Conservation (phyloP, 306 rosid species). For the Begonia fuchsioides region DNA sequence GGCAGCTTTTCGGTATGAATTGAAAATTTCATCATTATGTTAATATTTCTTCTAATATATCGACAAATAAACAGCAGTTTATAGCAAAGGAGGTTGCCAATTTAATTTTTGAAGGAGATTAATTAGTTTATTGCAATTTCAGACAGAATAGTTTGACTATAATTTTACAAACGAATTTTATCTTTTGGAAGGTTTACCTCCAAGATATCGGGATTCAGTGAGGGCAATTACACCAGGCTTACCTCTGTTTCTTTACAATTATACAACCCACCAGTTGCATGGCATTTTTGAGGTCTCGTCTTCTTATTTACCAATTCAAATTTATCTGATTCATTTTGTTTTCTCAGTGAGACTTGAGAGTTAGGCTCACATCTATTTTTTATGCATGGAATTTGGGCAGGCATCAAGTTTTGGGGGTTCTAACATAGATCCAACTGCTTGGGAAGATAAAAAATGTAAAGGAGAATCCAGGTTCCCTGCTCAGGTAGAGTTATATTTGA, state of each 20-base stretch:
- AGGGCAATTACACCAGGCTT: slow-evolving; percentile 91
- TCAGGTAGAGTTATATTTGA: slow-evolving; percentile 40
- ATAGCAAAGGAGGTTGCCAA: neutral
- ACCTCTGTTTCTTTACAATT: slow-evolving; percentile 88
- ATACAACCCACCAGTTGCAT: slow-evolving; percentile 90
- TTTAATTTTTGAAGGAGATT: neutral
- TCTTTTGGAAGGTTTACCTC: slow-evolving; percentile 68
- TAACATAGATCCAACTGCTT: slow-evolving; percentile 98
- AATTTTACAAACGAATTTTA: neutral
- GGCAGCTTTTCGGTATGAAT: slow-evolving; percentile 76
- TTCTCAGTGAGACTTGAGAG: no score
- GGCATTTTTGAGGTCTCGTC: slow-evolving; percentile 78
- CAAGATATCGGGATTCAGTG: slow-evolving; percentile 91
- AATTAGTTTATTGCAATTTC: neutral
- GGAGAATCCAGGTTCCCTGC: slow-evolving; percentile 99
- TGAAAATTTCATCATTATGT: neutral
- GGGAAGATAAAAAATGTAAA: slow-evolving; percentile 99
- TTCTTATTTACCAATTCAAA: no score
- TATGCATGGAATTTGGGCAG: slow-evolving; percentile 26
- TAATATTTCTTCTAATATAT: neutral
- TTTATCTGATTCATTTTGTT: no score
- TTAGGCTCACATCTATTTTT: neutral
- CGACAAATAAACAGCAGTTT: neutral
- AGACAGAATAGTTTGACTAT: no score
- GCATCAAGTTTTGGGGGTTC: slow-evolving; percentile 98